phyloP scores from a whole-genome alignment of 2,329 filamentous ascomycete genomes.

The Fusarium sp. region DNA sequence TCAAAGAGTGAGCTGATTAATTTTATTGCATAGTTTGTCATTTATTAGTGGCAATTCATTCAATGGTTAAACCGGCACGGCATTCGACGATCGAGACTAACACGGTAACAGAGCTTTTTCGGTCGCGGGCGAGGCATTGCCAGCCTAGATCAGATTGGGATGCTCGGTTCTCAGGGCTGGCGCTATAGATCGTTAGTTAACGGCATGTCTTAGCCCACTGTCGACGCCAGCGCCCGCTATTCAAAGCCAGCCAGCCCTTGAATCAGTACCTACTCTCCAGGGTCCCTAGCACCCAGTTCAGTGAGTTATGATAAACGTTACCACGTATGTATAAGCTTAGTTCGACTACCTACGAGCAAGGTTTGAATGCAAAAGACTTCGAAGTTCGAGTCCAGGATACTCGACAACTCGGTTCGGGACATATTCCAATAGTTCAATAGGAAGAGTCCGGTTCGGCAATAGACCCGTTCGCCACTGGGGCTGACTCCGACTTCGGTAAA shows the following conservation, averaged over 20 bases:
- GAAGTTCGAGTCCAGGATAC: neutral
- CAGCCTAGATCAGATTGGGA: constrained; percentile 5
- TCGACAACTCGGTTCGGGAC: neutral
- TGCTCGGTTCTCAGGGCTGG: constrained; percentile 9
- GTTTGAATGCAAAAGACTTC: neutral
- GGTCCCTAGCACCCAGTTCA: neutral
- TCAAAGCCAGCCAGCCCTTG: neutral
- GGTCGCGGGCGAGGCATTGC: constrained; percentile 1
- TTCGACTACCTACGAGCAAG: neutral
- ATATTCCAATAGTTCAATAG: neutral
- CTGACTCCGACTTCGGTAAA: constrained; percentile 11
- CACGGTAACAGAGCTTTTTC: constrained; percentile 2
- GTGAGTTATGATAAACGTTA: neutral
- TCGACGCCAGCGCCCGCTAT: neutral
- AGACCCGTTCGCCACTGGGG: neutral
- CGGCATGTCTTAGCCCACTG: neutral
- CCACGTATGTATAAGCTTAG: neutral
- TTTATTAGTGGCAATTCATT: constrained; percentile 19
- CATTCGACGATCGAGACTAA: neutral
- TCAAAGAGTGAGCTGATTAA: constrained; percentile 26
- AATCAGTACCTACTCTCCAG: neutral
- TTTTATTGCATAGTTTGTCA: neutral
- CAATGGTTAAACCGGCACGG: constrained; percentile 9
- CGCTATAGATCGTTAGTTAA: neutral
- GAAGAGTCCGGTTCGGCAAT: constrained; percentile 9